Base-by-base conservation (phyloP, 2,329 filamentous ascomycete species). In the Dothistroma septosporum region DNA sequence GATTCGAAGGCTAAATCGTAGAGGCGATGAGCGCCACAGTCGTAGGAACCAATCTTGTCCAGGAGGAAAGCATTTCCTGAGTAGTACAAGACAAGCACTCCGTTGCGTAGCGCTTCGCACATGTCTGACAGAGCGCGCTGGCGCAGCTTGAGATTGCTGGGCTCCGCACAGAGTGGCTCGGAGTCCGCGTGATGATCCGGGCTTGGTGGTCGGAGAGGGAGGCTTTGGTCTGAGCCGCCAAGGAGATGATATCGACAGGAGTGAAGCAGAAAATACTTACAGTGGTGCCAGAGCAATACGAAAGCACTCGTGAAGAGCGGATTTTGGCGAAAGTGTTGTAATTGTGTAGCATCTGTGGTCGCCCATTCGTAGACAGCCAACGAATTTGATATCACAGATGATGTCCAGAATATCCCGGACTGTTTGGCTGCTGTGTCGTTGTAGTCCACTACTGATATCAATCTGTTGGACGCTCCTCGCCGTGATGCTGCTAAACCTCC, bases 191-290 rank as follows among this genome's bases (percentile, higher is more conserved):
- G n/a, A n/a, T n/a, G n/a, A n/a, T n/a, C n/a, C n/a, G n/a, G 60
- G 54, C 55, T 63, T 63, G n/a, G 66, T 82, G 80, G 80, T 77
- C 75, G 66, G 78, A 75, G 74, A 75, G 70, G 57, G 60, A 58
- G 48, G 56, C 63, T 41, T 31, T 62, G 57, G 59, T 44, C 4
- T 55, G 22, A 28, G 10, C 24, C 24, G 6, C 24, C 2, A 6
- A 28, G 24, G 24, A 28, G 24, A 28, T 28, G 24, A 28, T 28
- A 28, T 28, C 24, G 24, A 28, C 24, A 28, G 24, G 24, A 28
- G 2, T 28, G 6, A 28, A 28, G 24, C 24, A 28, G 24, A n/a
- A n/a, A n/a, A n/a, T n/a, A n/a, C 24, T 28, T 28, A 28, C 24
- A 28, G 24, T 28, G 6, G 24, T 28, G 24, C 24, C 6, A 2